These are phyloP conservation scores for Carex pumila DNA, from an alignment of 176 grass and related monocot species.

Conservation along the genomic window DNA sequence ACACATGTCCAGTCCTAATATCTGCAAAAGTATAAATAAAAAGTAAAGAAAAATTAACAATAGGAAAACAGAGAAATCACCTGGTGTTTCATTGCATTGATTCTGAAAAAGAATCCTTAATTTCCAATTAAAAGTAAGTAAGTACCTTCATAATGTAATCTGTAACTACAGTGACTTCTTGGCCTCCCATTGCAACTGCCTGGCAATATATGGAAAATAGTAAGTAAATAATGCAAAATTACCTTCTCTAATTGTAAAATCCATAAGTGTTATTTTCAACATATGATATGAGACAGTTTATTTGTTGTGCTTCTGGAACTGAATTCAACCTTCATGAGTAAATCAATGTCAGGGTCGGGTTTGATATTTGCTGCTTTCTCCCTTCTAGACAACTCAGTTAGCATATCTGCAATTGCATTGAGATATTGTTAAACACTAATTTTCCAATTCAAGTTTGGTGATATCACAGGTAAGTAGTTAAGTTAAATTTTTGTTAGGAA, in stretches of 20 bases:
- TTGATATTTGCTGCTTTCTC: constrained; percentile 88
- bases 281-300: not conserved
- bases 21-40: constrained; percentile 27
- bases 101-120: not conserved
- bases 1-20: constrained; percentile 79
- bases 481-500: too few species aligned
- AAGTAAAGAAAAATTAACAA: constrained; percentile 5
- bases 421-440: not conserved
- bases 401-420: constrained; percentile 47
- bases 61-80: not conserved
- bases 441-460: not conserved
- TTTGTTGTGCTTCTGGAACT: not conserved
- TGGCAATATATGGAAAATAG: constrained; percentile 17
- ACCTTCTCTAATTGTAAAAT: not conserved
- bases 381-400: constrained; percentile 69
- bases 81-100: not conserved
- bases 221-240: not conserved
- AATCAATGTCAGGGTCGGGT: constrained; percentile 81
- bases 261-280: not conserved
- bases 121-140: not conserved
- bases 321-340: constrained; percentile 22
- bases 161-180: constrained; percentile 51
- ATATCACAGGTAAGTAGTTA: too few species aligned
- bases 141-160: constrained; percentile 94
- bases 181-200: constrained; percentile 49